These are phyloP conservation scores for Rhododendron simsii DNA, from an alignment of 148 eudicot species.

Conservation along the genomic window DNA sequence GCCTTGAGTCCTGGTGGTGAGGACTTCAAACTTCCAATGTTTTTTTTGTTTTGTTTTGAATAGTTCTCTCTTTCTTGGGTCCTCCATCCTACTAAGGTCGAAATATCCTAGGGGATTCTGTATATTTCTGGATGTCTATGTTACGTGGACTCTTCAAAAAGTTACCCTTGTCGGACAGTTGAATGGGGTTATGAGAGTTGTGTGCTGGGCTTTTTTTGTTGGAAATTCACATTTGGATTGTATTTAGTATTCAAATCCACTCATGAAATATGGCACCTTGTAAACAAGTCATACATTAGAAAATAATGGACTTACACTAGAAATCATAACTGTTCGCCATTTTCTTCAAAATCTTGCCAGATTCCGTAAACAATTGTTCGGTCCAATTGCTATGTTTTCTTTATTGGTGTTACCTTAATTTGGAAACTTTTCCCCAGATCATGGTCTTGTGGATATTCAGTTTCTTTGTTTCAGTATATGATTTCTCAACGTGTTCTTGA, in stretches of 20 bases:
- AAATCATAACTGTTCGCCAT: not conserved
- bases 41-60: not conserved
- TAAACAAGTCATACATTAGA: not conserved
- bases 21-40: not conserved
- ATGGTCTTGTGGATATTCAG: not conserved
- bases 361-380: not conserved
- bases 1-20: not conserved
- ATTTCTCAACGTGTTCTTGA: not conserved
- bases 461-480: not conserved
- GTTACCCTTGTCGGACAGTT: not conserved
- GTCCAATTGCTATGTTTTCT: not conserved
- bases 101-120: not conserved
- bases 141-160: not conserved
- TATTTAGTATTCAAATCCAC: not conserved
- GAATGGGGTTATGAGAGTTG: not conserved
- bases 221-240: not conserved
- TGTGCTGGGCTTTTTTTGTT: not conserved
- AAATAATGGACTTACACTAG: not conserved
- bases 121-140: not conserved
- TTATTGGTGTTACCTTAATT: not conserved
- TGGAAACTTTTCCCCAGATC: not conserved
- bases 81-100: not conserved
- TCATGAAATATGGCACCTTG: not conserved
- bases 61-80: not conserved
- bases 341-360: not conserved